A percentile compares a stretch with the other conserved stretches of the same genome.
Conservation (phyloP, 805 yeast genomes). For the Teunomyces tritomae region DNA sequence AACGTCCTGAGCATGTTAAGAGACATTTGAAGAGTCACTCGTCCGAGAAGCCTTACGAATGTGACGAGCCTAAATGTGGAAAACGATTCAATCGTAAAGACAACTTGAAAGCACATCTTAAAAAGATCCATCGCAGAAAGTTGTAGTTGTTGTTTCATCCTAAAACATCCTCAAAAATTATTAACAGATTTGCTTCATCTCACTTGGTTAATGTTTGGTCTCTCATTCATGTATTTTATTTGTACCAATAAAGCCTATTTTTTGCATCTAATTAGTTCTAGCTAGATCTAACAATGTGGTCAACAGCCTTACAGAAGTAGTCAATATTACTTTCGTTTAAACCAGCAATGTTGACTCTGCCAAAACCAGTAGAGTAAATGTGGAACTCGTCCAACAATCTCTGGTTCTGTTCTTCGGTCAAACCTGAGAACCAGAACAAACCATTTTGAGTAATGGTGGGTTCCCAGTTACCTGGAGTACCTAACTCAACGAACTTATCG, state of each 20-base stretch:
- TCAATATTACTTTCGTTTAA: constrained; percentile 39
- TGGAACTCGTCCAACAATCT: constrained; percentile 33
- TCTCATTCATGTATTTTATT: constrained; percentile 2
- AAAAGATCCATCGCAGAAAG: constrained; percentile 51
- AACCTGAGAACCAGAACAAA: constrained; percentile 45
- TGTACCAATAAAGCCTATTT: background rate
- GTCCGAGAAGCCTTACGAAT: constrained; percentile 54
- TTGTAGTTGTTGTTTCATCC: background rate
- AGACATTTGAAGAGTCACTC: constrained; percentile 60
- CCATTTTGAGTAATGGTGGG: constrained; percentile 37
- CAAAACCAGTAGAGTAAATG: constrained; percentile 36
- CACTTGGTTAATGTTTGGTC: background rate
- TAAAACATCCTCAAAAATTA: background rate
- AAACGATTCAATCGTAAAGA: constrained; percentile 59
- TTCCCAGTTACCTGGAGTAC: constrained; percentile 46
- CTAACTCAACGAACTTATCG: constrained; percentile 27
- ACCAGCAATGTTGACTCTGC: constrained; percentile 47
- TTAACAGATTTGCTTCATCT: background rate
- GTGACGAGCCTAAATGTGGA: constrained; percentile 51
- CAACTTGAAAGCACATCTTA: constrained; percentile 58
- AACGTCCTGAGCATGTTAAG: constrained; percentile 71
- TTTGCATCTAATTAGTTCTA: background rate
- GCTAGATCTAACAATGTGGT: constrained; percentile 30
- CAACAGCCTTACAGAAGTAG: constrained; percentile 34
- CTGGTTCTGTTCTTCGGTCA: constrained; percentile 31